Conservation (phyloP, 2,329 filamentous ascomycete species). For the Talaromyces amestolkiae region DNA sequence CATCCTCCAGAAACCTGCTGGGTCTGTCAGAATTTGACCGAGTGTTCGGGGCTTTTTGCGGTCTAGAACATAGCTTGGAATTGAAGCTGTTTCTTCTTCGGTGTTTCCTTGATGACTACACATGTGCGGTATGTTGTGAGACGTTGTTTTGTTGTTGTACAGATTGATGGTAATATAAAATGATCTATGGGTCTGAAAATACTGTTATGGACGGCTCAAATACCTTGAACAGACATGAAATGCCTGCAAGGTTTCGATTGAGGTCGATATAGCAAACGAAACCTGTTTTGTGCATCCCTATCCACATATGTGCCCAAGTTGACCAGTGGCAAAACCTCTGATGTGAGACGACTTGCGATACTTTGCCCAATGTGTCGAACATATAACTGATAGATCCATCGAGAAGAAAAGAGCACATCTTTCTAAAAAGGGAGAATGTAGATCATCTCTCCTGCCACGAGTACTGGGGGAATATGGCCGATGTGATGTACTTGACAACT, state of each 20-base stretch:
- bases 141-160: not conserved
- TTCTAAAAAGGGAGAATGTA: not conserved
- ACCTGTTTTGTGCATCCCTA: not conserved
- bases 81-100: not conserved
- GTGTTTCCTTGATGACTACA: not conserved
- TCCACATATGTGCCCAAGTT: not conserved
- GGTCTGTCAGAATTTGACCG: not conserved
- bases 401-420: not conserved
- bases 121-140: not conserved
- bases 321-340: not conserved
- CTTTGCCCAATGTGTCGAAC: not conserved
- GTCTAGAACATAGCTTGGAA: not conserved
- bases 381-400: too few species aligned
- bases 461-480: not conserved
- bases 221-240: not conserved
- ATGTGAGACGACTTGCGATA: too few species aligned
- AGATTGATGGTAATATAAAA: not conserved
- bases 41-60: not conserved
- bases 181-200: not conserved
- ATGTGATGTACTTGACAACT: not conserved
- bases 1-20: not conserved
- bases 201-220: not conserved
- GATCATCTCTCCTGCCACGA: not conserved
- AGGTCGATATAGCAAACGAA: not conserved
- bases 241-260: not conserved